Evolutionary conservation across 1,284 basidiomycete species (phyloP).

Genomic region (Tilletia setariae): DNA sequence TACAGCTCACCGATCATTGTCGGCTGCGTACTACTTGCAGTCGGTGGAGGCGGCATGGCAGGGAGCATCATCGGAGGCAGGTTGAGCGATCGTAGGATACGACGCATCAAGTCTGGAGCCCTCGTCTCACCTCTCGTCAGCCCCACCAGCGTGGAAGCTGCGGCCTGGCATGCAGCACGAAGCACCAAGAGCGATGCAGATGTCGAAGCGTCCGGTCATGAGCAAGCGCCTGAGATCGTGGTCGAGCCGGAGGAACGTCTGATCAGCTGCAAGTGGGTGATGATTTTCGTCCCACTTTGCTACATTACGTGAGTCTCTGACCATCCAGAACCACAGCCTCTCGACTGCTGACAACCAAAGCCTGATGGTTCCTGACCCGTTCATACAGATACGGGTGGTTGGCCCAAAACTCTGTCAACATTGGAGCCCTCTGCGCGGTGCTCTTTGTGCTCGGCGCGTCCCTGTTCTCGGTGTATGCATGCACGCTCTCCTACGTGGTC

Average conservation of each 20-base stretch:
- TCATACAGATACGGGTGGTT: conserved; percentile 68
- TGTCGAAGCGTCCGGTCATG: background rate
- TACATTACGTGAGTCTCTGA: conserved; percentile 36
- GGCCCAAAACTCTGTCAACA: conserved; percentile 61
- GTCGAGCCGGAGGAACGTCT: background rate
- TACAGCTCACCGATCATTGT: conserved; percentile 20
- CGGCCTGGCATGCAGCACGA: conserved; percentile 6
- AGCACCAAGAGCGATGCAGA: background rate
- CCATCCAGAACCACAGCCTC: conserved; percentile 56
- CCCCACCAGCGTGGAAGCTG: conserved; percentile 12
- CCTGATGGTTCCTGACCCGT: background rate
- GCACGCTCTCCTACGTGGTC: conserved; percentile 59
- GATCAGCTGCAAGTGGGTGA: background rate
- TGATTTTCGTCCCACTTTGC: background rate
- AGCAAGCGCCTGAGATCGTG: background rate
- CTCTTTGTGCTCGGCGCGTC: conserved; percentile 35
- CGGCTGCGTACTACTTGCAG: conserved; percentile 24
- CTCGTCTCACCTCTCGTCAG: background rate
- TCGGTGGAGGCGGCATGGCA: conserved; percentile 61
- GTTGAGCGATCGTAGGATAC: conserved; percentile 69
- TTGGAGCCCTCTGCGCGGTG: conserved; percentile 23
- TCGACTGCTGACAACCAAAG: conserved; percentile 55
- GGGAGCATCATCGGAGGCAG: conserved; percentile 74
- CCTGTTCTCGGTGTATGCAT: conserved; percentile 67
- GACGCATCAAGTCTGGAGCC: conserved; percentile 56